A percentile compares a stretch with the other conserved stretches of the same genome.
These are phyloP conservation scores for Calonectria pteridis DNA, from an alignment of 2,329 filamentous ascomycete genomes.

Conservation along the genomic window DNA sequence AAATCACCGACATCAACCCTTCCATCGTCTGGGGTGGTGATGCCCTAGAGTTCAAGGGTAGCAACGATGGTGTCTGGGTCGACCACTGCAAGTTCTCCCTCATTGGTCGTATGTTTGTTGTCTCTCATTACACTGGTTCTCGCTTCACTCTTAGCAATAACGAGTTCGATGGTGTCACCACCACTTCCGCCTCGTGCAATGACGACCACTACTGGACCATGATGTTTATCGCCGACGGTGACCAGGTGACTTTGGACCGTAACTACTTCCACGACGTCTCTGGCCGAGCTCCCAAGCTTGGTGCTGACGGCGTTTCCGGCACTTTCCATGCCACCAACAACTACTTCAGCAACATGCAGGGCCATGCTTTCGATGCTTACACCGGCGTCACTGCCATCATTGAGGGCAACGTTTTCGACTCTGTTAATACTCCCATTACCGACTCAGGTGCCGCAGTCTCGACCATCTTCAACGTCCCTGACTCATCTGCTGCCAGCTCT, in stretches of 20 bases:
- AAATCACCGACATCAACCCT: constrained; percentile 59
- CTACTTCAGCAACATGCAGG: constrained; percentile 45
- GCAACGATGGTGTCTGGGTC: constrained; percentile 47
- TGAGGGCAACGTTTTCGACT: constrained; percentile 46
- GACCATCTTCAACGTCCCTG: constrained; percentile 35
- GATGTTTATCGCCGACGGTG: constrained; percentile 47
- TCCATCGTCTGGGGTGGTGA: constrained; percentile 48
- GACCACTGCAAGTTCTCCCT: constrained; percentile 55
- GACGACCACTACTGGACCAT: constrained; percentile 50
- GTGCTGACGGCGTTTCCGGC: constrained; percentile 32
- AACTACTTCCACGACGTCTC: constrained; percentile 47
- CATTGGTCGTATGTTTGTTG: constrained; percentile 56
- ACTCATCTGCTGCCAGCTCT: constrained; percentile 31
- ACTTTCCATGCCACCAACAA: constrained; percentile 46
- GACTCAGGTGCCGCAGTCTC: constrained; percentile 36
- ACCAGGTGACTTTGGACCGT: constrained; percentile 41
- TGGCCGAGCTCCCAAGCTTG: constrained; percentile 49
- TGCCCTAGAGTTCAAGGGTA: constrained; percentile 54
- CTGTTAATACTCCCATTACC: constrained; percentile 50
- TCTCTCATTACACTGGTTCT: constrained; percentile 50
- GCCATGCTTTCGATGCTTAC: constrained; percentile 65
- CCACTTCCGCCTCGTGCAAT: constrained; percentile 46
- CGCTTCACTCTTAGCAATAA: constrained; percentile 54
- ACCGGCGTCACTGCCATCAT: constrained; percentile 45
- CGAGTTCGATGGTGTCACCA: constrained; percentile 54